Evolutionary conservation across 441 rosid genomes (phyloP).

Genomic region (Melastoma candidum): DNA sequence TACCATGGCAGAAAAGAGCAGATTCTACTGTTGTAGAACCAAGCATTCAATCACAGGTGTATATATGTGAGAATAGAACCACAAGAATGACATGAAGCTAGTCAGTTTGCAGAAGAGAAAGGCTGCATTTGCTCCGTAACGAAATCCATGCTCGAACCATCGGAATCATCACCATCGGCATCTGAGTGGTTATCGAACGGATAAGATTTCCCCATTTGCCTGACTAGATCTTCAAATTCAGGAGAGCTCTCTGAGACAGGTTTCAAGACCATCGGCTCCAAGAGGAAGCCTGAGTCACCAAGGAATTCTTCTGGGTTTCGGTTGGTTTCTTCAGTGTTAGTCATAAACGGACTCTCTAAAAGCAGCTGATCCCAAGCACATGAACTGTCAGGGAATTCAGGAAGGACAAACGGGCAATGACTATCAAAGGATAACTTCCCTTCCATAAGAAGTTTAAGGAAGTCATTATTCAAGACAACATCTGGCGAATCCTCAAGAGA

Average conservation of each 20-base stretch:
- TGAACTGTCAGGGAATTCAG: constrained; percentile 49
- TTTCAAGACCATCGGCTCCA: constrained; percentile 22
- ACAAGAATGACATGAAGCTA: too few relatives aligned
- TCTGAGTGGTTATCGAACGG: constrained; percentile 26
- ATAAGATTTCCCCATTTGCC: constrained; percentile 36
- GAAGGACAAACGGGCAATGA: constrained; percentile 42
- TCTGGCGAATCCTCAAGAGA: constrained; percentile 41
- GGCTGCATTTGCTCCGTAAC: constrained; percentile 43
- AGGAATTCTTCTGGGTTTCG: constrained; percentile 24
- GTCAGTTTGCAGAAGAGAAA: constrained; percentile 30
- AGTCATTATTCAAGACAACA: constrained; percentile 48
- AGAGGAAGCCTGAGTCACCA: constrained; percentile 25
- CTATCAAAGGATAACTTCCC: constrained; percentile 28
- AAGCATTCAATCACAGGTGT: too few relatives aligned
- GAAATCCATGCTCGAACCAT: constrained; percentile 35
- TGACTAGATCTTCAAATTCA: constrained; percentile 29
- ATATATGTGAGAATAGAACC: too few relatives aligned
- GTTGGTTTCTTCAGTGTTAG: constrained; percentile 16
- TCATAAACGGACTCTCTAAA: constrained; percentile 31
- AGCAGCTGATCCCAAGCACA: constrained; percentile 68
- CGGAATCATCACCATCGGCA: constrained; percentile 21
- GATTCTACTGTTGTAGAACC: too few relatives aligned
- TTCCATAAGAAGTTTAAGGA: constrained; percentile 56
- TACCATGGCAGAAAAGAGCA: too few relatives aligned
- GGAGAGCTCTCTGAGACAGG: constrained; percentile 23